These are phyloP conservation scores for Solanum pennellii DNA, from an alignment of 257 asterid species.

Conservation along the genomic window DNA sequence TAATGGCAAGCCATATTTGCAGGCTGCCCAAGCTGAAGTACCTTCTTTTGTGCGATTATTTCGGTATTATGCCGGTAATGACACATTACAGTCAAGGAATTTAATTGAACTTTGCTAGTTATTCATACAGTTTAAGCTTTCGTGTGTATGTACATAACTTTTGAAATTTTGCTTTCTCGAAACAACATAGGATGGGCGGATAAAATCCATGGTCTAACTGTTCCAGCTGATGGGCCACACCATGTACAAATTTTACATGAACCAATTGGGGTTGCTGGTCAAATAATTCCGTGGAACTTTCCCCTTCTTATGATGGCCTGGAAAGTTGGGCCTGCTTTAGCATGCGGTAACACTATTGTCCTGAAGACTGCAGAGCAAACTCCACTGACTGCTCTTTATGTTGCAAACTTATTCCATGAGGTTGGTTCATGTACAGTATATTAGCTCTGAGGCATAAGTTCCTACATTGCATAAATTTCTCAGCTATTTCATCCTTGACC, in stretches of 20 bases:
- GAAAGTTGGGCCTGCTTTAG: slow-evolving; percentile 79
- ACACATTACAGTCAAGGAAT: background rate
- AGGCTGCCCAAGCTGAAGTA: slow-evolving; percentile 43
- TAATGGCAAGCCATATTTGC: slow-evolving; percentile 63
- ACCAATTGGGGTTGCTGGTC: slow-evolving; percentile 88
- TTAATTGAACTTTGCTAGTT: background rate
- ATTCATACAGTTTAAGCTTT: background rate
- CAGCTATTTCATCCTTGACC: background rate
- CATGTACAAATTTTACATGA: slow-evolving; percentile 61
- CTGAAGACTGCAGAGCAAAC: slow-evolving; percentile 88
- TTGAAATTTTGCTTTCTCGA: background rate
- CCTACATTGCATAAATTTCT: background rate
- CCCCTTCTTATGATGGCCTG: slow-evolving; percentile 76
- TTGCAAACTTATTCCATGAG: slow-evolving; percentile 61
- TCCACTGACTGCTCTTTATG: slow-evolving; percentile 66
- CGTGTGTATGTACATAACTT: background rate
- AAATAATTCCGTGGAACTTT: slow-evolving; percentile 81
- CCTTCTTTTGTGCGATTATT: slow-evolving; percentile 43
- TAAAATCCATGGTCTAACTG: slow-evolving; percentile 65
- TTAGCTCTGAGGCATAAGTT: background rate
- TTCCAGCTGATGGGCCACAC: slow-evolving; percentile 64
- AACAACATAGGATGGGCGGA: slow-evolving; percentile 59
- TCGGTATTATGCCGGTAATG: slow-evolving; percentile 63
- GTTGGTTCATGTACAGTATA: slow-evolving; percentile 10
- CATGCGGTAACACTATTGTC: slow-evolving; percentile 62